phyloP scores from a whole-genome alignment of 345 rosid genomes.

The Draba incana region DNA sequence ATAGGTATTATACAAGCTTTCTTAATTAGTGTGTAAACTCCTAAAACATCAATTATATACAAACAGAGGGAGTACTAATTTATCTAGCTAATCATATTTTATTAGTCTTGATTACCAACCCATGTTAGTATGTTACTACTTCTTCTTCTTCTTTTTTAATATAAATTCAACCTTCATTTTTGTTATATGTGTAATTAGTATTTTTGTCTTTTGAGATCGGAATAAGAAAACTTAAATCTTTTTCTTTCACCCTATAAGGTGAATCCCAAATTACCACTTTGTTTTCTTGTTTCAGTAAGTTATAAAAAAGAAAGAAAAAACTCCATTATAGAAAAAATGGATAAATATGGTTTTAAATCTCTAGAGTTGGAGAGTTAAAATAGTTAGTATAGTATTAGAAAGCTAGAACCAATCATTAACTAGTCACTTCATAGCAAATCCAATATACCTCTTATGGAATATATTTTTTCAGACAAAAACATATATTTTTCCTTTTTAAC shows the following conservation, averaged over 20 bases:
- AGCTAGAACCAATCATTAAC: slow-evolving; percentile 18
- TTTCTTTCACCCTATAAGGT: background rate
- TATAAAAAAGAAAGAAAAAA: background rate
- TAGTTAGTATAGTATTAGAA: background rate
- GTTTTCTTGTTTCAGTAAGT: background rate
- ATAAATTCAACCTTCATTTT: too few relatives aligned
- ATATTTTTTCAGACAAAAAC: slow-evolving; percentile 24
- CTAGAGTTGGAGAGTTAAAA: background rate
- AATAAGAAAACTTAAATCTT: background rate
- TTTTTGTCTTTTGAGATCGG: background rate
- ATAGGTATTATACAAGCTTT: too few relatives aligned
- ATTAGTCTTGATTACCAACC: background rate
- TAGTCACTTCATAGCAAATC: background rate
- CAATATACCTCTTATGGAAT: slow-evolving; percentile 14
- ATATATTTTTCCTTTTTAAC: slow-evolving; percentile 32
- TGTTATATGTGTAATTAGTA: background rate
- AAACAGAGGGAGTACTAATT: background rate
- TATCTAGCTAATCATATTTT: background rate
- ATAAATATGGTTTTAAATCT: background rate
- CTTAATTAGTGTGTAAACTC: too few relatives aligned
- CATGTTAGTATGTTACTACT: background rate
- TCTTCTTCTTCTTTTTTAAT: background rate
- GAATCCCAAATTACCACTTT: slow-evolving; percentile 1
- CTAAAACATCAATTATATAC: too few relatives aligned
- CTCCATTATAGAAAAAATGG: background rate